These are phyloP conservation scores for Arachnomyces sp. DNA, from an alignment of 2,329 filamentous ascomycete species.

Conservation along the genomic window DNA sequence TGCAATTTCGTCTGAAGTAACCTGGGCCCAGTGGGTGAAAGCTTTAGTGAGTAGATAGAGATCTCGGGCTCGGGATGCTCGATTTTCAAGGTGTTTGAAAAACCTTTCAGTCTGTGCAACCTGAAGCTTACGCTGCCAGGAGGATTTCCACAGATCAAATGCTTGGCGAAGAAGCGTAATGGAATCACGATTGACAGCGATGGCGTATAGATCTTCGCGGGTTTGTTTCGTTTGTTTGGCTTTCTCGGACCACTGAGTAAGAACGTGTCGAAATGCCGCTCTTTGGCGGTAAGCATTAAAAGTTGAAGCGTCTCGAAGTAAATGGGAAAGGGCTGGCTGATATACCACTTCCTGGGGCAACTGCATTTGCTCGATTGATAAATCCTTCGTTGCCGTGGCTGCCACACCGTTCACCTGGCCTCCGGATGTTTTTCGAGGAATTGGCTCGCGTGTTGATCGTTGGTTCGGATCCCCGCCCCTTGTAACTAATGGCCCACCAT, in stretches of 20 bases:
- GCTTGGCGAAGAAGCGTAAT: slow-evolving; percentile 46
- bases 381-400: slow-evolving; percentile 9
- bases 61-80: slow-evolving; percentile 57
- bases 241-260: slow-evolving; percentile 43
- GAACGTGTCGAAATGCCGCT: slow-evolving; percentile 29
- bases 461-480: no score
- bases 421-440: no score
- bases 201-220: slow-evolving; percentile 31
- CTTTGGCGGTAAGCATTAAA: slow-evolving; percentile 38
- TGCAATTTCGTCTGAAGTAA: slow-evolving; percentile 57
- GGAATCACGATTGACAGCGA: slow-evolving; percentile 45
- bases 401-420: no score
- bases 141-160: slow-evolving; percentile 44
- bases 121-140: slow-evolving; percentile 34
- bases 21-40: slow-evolving; percentile 62
- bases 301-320: slow-evolving; percentile 44
- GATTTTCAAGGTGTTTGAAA: slow-evolving; percentile 49
- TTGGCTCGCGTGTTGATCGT: no score
- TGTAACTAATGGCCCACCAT: no score
- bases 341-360: slow-evolving; percentile 36
- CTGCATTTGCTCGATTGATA: slow-evolving; percentile 20
- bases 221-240: slow-evolving; percentile 31
- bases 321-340: slow-evolving; percentile 43
- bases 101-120: slow-evolving; percentile 44
- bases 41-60: slow-evolving; percentile 58